A percentile compares a stretch with the other conserved stretches of the same genome.
Evolutionary conservation across 139 green algal genomes (phyloP).

Genomic region (Volvox reticuliferus): DNA sequence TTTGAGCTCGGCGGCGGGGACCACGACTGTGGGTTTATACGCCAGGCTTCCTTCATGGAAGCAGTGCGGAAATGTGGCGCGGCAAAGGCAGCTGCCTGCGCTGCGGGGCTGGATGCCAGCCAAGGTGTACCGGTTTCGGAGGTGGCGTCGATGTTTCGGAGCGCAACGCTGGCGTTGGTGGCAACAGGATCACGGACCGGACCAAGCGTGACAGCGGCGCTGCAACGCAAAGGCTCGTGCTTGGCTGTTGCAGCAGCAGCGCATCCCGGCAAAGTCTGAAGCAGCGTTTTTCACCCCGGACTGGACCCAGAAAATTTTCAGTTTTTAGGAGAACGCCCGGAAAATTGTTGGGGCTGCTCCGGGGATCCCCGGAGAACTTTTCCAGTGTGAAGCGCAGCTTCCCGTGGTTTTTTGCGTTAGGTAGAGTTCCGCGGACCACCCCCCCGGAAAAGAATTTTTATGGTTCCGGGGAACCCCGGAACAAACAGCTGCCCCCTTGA

Average conservation of each 20-base stretch:
- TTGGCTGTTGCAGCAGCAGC: background rate
- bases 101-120: background rate
- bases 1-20: slow-evolving; percentile 35
- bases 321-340: no score
- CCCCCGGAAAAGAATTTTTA: no score
- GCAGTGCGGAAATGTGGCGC: slow-evolving; percentile 2
- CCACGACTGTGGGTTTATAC: background rate
- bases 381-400: no score
- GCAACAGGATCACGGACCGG: background rate
- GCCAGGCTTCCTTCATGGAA: slow-evolving; percentile 35
- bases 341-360: no score
- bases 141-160: background rate
- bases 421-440: no score
- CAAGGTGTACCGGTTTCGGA: background rate
- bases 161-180: background rate
- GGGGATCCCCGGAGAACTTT: no score
- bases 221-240: background rate
- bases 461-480: no score
- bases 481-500: no score
- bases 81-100: background rate
- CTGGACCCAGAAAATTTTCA: no score
- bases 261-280: no score
- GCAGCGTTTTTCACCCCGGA: no score
- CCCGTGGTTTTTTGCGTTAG: no score
- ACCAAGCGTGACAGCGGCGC: background rate